Percentiles rank a stretch among this genome's conserved stretches.
Evolutionary conservation across 257 asterid genomes (phyloP).

Genomic region (Osmanthus fragrans): DNA sequence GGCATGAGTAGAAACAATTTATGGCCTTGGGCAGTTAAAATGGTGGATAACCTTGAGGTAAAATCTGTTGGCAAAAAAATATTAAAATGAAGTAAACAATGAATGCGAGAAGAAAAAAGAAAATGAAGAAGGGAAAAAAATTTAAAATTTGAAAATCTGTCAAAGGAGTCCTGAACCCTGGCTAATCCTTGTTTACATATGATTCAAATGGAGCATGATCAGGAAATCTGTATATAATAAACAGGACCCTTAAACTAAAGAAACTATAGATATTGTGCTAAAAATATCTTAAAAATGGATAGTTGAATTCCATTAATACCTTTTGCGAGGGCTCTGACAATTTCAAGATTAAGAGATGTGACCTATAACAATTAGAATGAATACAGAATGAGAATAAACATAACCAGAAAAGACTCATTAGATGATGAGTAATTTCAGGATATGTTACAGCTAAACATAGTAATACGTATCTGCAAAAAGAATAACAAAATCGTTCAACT

Average conservation of each 20-base stretch:
- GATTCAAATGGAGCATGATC: neutral
- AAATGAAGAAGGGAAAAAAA: neutral
- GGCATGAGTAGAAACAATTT: neutral
- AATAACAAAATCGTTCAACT: neutral
- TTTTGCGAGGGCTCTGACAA: conserved; percentile 90
- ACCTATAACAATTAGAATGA: conserved; percentile 54
- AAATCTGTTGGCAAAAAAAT: neutral
- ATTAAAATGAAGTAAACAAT: neutral
- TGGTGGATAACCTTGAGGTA: neutral
- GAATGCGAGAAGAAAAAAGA: neutral
- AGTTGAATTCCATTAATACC: conserved; percentile 40
- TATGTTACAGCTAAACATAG: neutral
- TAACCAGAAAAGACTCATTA: conserved; percentile 7
- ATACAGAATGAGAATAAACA: neutral
- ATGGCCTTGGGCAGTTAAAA: neutral
- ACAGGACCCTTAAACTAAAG: neutral
- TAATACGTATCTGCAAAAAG: neutral
- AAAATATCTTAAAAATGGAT: neutral
- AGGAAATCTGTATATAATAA: neutral
- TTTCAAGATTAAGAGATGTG: conserved; percentile 85
- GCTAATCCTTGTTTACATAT: neutral
- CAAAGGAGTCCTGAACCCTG: neutral
- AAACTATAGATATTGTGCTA: neutral
- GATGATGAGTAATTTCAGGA: neutral
- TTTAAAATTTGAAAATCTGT: neutral